Evolutionary conservation across 1,139 yeast species (phyloP), one percentile per base, ranked within the genome.

Genomic region (Protomyces gravidus): DNA sequence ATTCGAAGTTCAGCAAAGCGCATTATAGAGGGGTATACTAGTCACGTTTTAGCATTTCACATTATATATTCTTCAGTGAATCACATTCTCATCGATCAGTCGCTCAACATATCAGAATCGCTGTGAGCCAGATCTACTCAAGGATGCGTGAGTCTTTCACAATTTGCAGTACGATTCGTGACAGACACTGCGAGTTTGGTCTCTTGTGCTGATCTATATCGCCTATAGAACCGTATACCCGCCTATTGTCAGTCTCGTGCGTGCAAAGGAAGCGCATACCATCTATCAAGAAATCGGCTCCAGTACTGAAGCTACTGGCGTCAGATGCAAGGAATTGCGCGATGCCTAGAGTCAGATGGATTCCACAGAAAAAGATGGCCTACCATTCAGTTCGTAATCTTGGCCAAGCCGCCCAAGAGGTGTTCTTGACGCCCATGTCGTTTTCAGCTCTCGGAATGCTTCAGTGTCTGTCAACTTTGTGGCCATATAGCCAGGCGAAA

Each of bases 231-330:
- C 46, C n/a, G 58, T 53, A 21, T 53, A 53, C 2, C 58, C 58
- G 25, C 42, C 42, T 36, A 17, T 5, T 30, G 36, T 30, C 36
- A 30, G 36, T 7, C 15, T 30, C 3, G 36, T 4, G 5, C 4
- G 2, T 1, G 36, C 11, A 1, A 30, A 15, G 3, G 1, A 7
- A 15, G n/a, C 17, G 36, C 52, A 95, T 96, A 67, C 96, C 96
- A 69, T 89, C 97, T 59, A 89, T 89, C 50, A 80, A 77, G 62
- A 89, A 74, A 68, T 89, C 94, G 28, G 88, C 71, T 50, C 96
- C 96, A 5, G 96, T 87, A 55, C 95, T 85, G 74, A 79, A 89
- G 17, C 89, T 81, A 47, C 90, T 80, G 11, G 96, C 96, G 69
- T 86, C 84, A 13, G 89, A 81, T 3, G 95, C 96, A 67, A 89